Base-by-base conservation (phyloP, 148 eudicot species). In the Amaranthus hypochondriacus region DNA sequence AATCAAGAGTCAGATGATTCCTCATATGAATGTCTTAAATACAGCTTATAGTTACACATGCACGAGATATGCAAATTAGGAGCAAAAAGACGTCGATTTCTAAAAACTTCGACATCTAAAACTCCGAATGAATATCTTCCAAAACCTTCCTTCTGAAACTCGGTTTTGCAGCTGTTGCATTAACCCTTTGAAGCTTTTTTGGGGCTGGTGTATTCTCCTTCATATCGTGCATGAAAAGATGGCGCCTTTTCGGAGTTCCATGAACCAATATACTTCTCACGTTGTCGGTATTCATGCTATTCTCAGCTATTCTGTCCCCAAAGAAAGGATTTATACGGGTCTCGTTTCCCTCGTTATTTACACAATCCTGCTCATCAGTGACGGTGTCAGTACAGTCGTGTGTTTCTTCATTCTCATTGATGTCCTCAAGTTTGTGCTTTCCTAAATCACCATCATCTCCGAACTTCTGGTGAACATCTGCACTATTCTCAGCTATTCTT, bases 221-320 rank as follows among this genome's bases (percentile, higher is more conserved):
- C 88, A 89, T 80, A 49, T 84, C 83, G 21, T 68, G 53, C 2
- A 9, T 51, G n/a, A 54, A 46, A 18, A 56, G 48, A 2, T 54
- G 63, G 4, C n/a, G 70, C 77, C 80, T 89, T 39, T 50, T 66
- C 6, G 88, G 87, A 39, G 90, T 89, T 62, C 81, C 88, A 50
- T 82, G 82, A 11, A 85, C 77, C 69, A 83, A 54, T 62, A 81
- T 76, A 52, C 79, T 79, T 76, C 81, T 78, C n/a, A 0, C 42
- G 28, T 58, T 18, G 21, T 58, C 62, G 21, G 39, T 58, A n/a
- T 15, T 5, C 39, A 58, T 13, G 12, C 8, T 58, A 5, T 58
- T 58, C 5, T 58, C 4, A n/a, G 8, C 42, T 58, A 39, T n/a
- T n/a, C n/a, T 56, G n/a, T 56, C 12, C 3, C 1, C 21, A 56